Evolutionary conservation across 208 protist species (phyloP).

Genomic region (Crithidia sp.): DNA sequence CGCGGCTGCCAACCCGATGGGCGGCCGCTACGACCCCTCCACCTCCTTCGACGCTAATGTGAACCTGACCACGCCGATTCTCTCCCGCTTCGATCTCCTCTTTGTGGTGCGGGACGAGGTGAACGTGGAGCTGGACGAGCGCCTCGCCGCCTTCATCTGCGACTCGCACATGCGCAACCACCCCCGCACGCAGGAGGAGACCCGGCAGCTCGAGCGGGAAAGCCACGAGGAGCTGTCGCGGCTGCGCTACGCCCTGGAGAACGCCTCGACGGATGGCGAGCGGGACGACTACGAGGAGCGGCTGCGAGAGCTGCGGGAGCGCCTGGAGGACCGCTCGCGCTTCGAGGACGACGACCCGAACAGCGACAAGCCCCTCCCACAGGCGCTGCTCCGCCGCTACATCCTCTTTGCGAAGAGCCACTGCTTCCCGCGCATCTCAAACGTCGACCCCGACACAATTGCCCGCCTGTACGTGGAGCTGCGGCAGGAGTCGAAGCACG

Average conservation of each 20-base stretch:
- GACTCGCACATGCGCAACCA: conserved; percentile 94
- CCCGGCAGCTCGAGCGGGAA: conserved; percentile 48
- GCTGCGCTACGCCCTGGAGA: conserved; percentile 73
- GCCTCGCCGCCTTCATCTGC: conserved; percentile 97
- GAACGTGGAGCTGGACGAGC: conserved; percentile 95
- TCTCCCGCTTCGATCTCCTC: conserved; percentile 98
- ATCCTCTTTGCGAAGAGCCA: conserved; percentile 96
- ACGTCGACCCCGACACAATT: conserved; percentile 95
- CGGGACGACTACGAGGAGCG: conserved; percentile 56
- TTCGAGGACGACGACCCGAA: conserved; percentile 87
- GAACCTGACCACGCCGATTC: conserved; percentile 98
- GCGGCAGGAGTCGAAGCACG: conserved; percentile 93
- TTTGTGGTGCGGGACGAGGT: conserved; percentile 97
- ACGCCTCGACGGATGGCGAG: conserved; percentile 70
- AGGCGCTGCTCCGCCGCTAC: conserved; percentile 98
- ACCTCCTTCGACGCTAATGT: conserved; percentile 97
- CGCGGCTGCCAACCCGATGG: conserved; percentile 99
- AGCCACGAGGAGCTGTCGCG: conserved; percentile 62
- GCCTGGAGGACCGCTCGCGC: conserved; percentile 37
- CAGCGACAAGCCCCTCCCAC: conserved; percentile 88
- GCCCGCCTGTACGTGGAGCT: conserved; percentile 97
- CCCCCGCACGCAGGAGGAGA: conserved; percentile 79
- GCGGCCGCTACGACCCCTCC: conserved; percentile 97
- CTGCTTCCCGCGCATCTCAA: conserved; percentile 91
- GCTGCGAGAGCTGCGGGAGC: conserved; percentile 57